These are phyloP conservation scores for Debaryomyces udenii DNA, from an alignment of 1,139 yeast genomes.

Conservation along the genomic window DNA sequence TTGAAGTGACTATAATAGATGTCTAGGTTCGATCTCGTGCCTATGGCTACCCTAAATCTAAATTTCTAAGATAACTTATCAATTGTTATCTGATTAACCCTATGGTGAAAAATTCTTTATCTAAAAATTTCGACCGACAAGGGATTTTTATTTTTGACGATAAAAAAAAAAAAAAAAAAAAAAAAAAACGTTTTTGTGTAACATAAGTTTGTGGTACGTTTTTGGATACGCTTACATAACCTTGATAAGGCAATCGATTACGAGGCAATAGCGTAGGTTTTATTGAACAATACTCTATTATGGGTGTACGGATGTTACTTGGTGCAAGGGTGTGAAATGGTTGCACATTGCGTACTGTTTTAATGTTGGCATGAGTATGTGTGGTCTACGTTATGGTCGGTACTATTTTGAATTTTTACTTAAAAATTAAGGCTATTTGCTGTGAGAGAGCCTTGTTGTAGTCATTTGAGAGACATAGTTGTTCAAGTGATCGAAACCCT, in stretches of 20 bases:
- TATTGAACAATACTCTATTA: neutral
- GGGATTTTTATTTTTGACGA: neutral
- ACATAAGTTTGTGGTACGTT: neutral
- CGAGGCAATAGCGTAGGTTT: conserved; percentile 1
- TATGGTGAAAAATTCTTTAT: neutral
- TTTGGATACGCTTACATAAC: neutral
- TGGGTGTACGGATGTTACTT: neutral
- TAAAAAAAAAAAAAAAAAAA: too few species aligned
- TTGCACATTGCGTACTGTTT: too few species aligned
- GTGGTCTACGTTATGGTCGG: too few species aligned
- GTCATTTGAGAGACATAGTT: conserved; percentile 13
- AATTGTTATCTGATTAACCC: neutral
- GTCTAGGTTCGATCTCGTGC: neutral
- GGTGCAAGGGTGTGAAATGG: too few species aligned
- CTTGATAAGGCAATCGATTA: neutral
- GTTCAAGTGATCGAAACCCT: conserved; percentile 12
- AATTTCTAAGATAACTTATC: neutral
- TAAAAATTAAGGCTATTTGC: too few species aligned
- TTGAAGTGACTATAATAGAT: neutral
- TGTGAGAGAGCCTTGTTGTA: neutral
- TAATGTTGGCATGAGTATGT: too few species aligned
- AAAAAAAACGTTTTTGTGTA: neutral
- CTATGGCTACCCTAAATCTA: conserved; percentile 1
- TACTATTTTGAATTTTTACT: too few species aligned
- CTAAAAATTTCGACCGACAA: neutral